Base-by-base conservation (phyloP, 306 rosid species). In the Citrullus colocynthis region DNA sequence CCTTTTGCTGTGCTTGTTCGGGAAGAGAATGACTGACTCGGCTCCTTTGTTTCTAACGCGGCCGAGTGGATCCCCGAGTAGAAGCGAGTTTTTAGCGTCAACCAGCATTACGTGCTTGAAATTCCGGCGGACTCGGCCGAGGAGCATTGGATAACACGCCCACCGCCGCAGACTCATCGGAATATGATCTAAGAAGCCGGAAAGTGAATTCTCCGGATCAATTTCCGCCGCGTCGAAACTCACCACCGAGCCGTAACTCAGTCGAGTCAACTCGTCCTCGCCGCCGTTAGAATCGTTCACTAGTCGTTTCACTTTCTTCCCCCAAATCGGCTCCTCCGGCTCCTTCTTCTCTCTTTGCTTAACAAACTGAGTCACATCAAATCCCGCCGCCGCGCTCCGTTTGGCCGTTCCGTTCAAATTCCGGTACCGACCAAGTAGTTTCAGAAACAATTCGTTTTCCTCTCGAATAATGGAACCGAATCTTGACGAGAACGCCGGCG, bases 111-210 rank as follows among this genome's bases (percentile, higher is more conserved):
- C 44, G 75, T 86, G 93, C 82, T 90, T 95, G 89, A 91, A 95
- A 42, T 75, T 82, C 14, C 87, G 85, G 17, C 94, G 81, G 24
- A 92, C 88, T 39, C 99, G 96, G 37, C 97, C 97, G 12, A 95
- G 88, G 2, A 92, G 82, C 97, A 95, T 89, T 7, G 96, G 92
- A 79, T 90, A 95, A 58, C 97, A 92, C 2, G 97, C 96, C 99
- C 99, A 95, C 37, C 97, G 83, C 3, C 97, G 76, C 60, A 95
- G 74, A 58, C 84, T 78, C 84, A 92, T 81, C 4, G 96, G 89
- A 30, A 85, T 84, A 57, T 80, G 83, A 82, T 89, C 90, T 0
- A 88, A 49, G 70, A 95, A 95, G 20, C 99, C 99, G 15, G 93
- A 42, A 6, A 95, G 96, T 37, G 97, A 88, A 84, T 92, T 90